phyloP scores from a whole-genome alignment of 2,329 filamentous ascomycete genomes.

The Apiospora arundinis region DNA sequence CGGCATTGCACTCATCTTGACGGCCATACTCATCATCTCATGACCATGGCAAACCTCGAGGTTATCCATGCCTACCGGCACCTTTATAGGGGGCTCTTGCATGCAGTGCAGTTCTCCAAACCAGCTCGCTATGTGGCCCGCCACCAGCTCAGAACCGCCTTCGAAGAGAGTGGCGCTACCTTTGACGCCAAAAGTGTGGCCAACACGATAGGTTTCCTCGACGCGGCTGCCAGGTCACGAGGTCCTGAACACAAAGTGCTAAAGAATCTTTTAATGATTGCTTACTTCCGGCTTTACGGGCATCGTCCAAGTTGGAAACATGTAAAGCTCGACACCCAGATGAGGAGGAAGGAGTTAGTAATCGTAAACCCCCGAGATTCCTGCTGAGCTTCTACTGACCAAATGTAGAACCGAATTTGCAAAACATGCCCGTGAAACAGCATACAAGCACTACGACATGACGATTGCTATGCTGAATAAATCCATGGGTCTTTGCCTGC shows the following conservation, averaged over 20 bases:
- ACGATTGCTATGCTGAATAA: conserved; percentile 77
- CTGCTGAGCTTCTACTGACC: background rate
- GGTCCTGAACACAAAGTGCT: conserved; percentile 77
- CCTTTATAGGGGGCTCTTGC: conserved; percentile 70
- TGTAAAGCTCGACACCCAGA: conserved; percentile 21
- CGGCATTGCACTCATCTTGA: background rate
- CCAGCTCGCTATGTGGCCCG: conserved; percentile 70
- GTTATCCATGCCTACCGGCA: conserved; percentile 72
- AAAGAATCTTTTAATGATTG: conserved; percentile 68
- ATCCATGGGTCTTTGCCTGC: conserved; percentile 70
- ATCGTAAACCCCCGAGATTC: background rate
- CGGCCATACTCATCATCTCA: background rate
- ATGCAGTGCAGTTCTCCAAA: conserved; percentile 73
- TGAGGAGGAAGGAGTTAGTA: conserved; percentile 27
- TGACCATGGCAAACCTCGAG: conserved; percentile 45
- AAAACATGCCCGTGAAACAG: conserved; percentile 24
- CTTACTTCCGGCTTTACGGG: conserved; percentile 45
- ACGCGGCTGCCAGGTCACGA: conserved; percentile 65
- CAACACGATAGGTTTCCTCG: conserved; percentile 74
- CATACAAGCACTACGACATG: conserved; percentile 69
- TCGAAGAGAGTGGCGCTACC: conserved; percentile 54
- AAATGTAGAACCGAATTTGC: conserved; percentile 9
- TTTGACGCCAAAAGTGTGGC: conserved; percentile 60
- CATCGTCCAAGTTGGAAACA: conserved; percentile 38
- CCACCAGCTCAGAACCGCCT: conserved; percentile 64